Evolutionary conservation across 495 filamentous ascomycete species (phyloP).

Genomic region (Zalerion maritima): DNA sequence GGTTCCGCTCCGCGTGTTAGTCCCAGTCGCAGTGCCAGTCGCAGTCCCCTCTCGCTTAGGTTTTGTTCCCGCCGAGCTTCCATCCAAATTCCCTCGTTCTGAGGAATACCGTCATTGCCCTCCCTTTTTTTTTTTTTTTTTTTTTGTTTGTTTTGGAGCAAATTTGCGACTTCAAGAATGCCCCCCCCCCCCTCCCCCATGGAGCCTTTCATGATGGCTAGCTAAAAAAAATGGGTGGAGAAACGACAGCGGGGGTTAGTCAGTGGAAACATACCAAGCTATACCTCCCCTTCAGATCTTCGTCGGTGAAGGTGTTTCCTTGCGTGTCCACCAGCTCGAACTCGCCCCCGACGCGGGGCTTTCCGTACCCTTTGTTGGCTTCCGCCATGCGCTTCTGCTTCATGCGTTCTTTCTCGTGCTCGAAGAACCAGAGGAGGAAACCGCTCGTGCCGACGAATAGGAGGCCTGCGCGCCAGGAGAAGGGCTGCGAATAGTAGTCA

Average conservation of each 20-base stretch:
- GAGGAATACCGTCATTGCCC: neutral
- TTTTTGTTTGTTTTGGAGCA: neutral
- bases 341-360: conserved; percentile 79
- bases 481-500: too few relatives aligned
- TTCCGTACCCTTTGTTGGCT: conserved; percentile 80
- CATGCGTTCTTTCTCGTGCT: conserved; percentile 76
- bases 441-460: conserved; percentile 69
- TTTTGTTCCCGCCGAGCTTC: neutral
- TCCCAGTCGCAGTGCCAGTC: too few relatives aligned
- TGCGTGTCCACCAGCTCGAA: conserved; percentile 74
- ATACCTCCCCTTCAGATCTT: conserved; percentile 76
- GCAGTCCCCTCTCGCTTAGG: neutral
- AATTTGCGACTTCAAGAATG: neutral
- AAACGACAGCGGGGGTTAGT: conserved; percentile 1
- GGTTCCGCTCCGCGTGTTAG: too few relatives aligned
- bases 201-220: neutral
- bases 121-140: neutral
- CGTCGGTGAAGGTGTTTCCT: conserved; percentile 57
- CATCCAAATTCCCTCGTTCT: neutral
- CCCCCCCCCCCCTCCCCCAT: neutral
- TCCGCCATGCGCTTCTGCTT: conserved; percentile 75
- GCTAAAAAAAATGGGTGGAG: neutral
- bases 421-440: conserved; percentile 78
- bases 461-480: conserved; percentile 77
- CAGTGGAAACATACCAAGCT: conserved; percentile 44